Evolutionary conservation across 2,329 filamentous ascomycete genomes (phyloP).

Genomic region (Sporothrix schenckii): DNA sequence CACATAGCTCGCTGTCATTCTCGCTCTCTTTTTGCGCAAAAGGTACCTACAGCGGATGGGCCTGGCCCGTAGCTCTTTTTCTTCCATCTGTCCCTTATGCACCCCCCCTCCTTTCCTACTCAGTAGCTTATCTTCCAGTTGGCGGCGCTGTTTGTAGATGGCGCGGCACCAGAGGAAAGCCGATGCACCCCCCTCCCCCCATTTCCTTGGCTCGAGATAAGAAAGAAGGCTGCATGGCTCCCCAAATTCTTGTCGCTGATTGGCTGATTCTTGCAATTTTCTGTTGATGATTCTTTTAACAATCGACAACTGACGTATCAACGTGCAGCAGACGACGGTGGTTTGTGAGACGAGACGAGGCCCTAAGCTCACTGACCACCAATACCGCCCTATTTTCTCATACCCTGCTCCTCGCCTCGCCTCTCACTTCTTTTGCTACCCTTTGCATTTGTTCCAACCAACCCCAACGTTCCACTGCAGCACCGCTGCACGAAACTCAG

Average conservation of each 20-base stretch:
- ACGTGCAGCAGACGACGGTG: constrained; percentile 13
- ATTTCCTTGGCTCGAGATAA: constrained; percentile 51
- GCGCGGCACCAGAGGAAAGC: constrained; percentile 17
- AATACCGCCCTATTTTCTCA: constrained; percentile 34
- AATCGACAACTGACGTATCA: constrained; percentile 32
- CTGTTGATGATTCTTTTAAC: constrained; percentile 46
- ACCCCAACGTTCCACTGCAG: constrained; percentile 24
- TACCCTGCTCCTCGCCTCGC: not conserved
- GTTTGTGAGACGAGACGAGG: constrained; percentile 22
- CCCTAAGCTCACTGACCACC: not conserved
- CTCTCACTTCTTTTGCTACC: too few species aligned
- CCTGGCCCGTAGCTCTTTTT: not conserved
- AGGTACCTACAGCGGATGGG: constrained; percentile 7
- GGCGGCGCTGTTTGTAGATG: not conserved
- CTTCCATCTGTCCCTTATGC: not conserved
- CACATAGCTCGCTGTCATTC: constrained; percentile 33
- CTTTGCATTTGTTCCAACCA: not conserved
- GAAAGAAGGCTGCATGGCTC: constrained; percentile 36
- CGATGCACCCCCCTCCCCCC: constrained; percentile 28
- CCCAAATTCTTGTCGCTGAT: constrained; percentile 41
- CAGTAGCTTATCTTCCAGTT: too few species aligned
- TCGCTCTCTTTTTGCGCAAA: constrained; percentile 31
- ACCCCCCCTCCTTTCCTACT: not conserved
- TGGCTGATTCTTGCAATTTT: constrained; percentile 46
- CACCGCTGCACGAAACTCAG: constrained; percentile 27